Base-by-base conservation (phyloP, 2,329 filamentous ascomycete genomes). In the Reticulascus tulasneorum region DNA sequence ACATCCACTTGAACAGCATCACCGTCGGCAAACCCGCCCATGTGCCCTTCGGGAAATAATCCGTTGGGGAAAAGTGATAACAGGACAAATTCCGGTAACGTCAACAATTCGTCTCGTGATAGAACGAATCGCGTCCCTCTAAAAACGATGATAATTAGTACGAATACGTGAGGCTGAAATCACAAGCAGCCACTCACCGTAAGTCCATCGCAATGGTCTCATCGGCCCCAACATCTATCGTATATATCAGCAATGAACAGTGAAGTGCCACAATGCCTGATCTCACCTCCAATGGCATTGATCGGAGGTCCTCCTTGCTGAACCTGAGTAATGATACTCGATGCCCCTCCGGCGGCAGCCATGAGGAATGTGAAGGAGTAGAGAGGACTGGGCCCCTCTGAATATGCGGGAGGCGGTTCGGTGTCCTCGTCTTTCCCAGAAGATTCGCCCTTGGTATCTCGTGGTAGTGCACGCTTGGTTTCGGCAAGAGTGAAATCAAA, bases 251-350 rank as follows among this genome's bases (percentile, higher is more conserved):
- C 13, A 11, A 49, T 24, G 33, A 28, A 35, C 23, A 23, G 23
- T 40, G 40, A 13, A 7, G 8, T 15, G 15, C 10, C 4, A 18
- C 4, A 16, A 25, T 23, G 9, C 3, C 13, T n/a, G 15, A 12
- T 44, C 74, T 56, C 67, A 89, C 86, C 86, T 78, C 86, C 88
- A 43, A 97, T 73, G 37, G 87, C 85, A 63, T 93, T 94, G 51
- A 96, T 80, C 23, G 90, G 86, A 53, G 89, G 86, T 33, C 85
- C 90, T 48, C 85, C 85, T 66, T 98, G 93, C 60, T 94, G 90
- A 53, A 98, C 93, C 71, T 98, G 93, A 66, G 93, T 98, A 69
- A 98, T 94, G 60, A 98, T 95, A 78, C 93, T 97, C 71, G 90
- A 84, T 53, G 90, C 86, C 69, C 90, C 91, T 74, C 91, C 91